Conservation (phyloP, 1,284 basidiomycete species). For the Neonothopanus nambi region DNA sequence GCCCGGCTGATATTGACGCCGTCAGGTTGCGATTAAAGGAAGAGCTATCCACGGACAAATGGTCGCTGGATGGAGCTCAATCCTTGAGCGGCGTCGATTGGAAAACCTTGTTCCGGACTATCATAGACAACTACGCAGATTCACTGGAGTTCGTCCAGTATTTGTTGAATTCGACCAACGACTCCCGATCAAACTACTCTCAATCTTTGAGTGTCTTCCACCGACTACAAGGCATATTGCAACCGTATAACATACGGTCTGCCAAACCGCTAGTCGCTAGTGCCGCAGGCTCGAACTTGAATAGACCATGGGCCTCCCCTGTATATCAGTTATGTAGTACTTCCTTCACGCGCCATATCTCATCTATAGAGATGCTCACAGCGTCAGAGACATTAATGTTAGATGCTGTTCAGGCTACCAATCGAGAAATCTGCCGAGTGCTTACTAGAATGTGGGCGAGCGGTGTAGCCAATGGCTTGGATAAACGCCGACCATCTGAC, state of each 20-base stretch:
- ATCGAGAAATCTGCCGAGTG: conserved; percentile 5
- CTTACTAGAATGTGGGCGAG: conserved; percentile 6
- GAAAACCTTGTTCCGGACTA: background rate
- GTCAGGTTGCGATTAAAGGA: background rate
- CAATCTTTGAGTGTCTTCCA: background rate
- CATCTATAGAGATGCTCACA: background rate
- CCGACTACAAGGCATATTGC: background rate
- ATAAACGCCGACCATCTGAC: background rate
- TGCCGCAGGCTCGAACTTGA: background rate
- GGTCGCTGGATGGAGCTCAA: no score
- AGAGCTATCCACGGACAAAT: background rate
- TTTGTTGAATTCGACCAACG: background rate
- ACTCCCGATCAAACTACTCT: background rate
- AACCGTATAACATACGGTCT: conserved; percentile 1
- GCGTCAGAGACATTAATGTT: conserved; percentile 5
- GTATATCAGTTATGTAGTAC: background rate
- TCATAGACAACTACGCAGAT: conserved; percentile 1
- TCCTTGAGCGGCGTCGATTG: background rate
- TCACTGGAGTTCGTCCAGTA: background rate
- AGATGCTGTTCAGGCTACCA: background rate
- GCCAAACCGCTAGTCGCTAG: background rate
- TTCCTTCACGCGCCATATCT: background rate
- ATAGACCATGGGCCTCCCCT: background rate
- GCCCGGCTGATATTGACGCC: background rate
- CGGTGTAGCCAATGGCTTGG: background rate